Evolutionary conservation across 768 basidiomycete species (phyloP).

Genomic region (Neoboletus magnificus): DNA sequence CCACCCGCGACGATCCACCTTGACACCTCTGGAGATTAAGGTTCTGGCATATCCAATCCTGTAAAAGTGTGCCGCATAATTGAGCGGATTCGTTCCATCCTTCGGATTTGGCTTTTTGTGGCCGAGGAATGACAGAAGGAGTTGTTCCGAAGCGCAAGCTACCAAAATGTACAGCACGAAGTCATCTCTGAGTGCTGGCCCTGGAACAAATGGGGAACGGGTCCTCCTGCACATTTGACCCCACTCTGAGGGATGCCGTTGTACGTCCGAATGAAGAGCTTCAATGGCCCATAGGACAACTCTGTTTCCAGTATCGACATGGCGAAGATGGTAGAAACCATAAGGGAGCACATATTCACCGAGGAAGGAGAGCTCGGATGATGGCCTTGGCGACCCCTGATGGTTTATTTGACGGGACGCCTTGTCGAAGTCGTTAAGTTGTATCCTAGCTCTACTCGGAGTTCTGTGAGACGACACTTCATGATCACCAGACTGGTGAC

Average conservation of each 20-base stretch:
- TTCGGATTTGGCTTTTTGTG: background rate
- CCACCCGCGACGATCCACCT: background rate
- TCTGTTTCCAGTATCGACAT: background rate
- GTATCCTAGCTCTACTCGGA: too few species aligned
- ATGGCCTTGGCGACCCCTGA: background rate
- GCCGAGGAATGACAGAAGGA: background rate
- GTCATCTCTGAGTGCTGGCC: background rate
- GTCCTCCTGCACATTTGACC: background rate
- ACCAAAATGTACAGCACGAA: background rate
- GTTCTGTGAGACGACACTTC: background rate
- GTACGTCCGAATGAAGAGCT: background rate
- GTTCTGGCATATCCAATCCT: background rate
- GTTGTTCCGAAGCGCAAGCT: background rate
- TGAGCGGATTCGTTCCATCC: constrained; percentile 1
- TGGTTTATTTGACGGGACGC: background rate
- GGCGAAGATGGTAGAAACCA: background rate
- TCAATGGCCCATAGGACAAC: background rate
- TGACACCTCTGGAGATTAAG: background rate
- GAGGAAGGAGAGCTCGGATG: background rate
- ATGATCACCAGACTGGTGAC: background rate
- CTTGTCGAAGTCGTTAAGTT: background rate
- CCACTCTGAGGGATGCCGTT: background rate
- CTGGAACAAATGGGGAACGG: accelerated
- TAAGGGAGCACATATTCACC: background rate
- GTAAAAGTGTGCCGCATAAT: background rate